Evolutionary conservation across 768 basidiomycete species (phyloP), one percentile per base, ranked within the genome.

Genomic region (Daedaleopsis nitida): DNA sequence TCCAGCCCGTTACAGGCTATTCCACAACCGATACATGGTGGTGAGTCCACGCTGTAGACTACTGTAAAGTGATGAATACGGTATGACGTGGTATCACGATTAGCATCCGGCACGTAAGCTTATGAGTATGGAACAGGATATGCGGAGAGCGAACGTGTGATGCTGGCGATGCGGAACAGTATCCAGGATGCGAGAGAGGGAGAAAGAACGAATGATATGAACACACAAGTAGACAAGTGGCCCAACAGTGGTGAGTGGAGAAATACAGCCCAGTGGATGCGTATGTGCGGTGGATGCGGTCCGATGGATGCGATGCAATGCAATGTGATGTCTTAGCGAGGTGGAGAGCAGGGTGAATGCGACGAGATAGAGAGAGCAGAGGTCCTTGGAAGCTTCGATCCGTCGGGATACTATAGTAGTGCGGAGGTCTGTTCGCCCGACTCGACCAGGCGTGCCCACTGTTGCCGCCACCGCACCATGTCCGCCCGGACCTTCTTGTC

Each of bases 391-490:
- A 32, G 53, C 59, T 58, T 52, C 51, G 27, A 52, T 52, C 56
- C 53, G 49, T 52, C 44, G 24, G 42, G 9, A 55, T 52, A 27
- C 67, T 76, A 90, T 74, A 90, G 75, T 53, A 92, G 76, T 19
- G 83, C 90, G 6, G 76, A 70, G 34, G 76, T 79, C 16, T 90
- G 86, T 68, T 82, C 84, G 55, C 91, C 90, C 8, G 81, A 72
- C 14, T 77, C 81, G 19, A 91, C 89, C 34, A 92, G 84, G 45
- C 69, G 80, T 65, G 77, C 78, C 96, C 96, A 98, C 65, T 94
- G 90, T 43, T 71, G 73, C 64, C 94, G 80, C 96, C 96, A 98
- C 52, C 68, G 72, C 27, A 69, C 72, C 81, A 98, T 96, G 65
- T 79, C 85, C 17, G 77, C 70, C 54, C 89, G 80, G 48, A 96